Conservation (phyloP, 768 basidiomycete genomes). For the Calvatia gigantea region DNA sequence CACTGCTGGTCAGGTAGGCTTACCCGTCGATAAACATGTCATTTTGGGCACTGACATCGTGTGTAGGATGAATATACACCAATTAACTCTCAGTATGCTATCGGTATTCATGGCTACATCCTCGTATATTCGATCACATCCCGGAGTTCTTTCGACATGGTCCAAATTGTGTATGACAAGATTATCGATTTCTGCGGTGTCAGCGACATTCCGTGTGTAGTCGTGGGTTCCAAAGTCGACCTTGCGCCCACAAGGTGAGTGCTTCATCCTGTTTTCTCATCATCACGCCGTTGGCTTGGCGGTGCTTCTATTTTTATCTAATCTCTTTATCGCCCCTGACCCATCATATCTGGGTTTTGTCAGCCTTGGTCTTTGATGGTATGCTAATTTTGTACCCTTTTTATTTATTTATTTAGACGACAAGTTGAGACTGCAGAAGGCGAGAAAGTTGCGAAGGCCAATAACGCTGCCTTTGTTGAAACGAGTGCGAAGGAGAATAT, state of each 20-base stretch:
- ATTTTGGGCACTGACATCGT: conserved; percentile 2
- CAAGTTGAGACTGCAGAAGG: conserved; percentile 77
- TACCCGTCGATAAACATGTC: too few relatives aligned
- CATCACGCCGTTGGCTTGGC: not conserved
- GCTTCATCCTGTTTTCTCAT: conserved; percentile 13
- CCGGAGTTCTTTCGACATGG: conserved; percentile 90
- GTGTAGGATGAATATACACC: conserved; percentile 91
- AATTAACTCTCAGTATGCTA: conserved; percentile 89
- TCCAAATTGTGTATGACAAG: conserved; percentile 93
- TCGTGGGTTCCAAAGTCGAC: conserved; percentile 93
- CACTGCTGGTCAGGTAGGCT: conserved; percentile 89
- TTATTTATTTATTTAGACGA: conserved; percentile 42
- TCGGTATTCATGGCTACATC: conserved; percentile 96
- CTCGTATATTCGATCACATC: conserved; percentile 95
- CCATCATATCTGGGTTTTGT: conserved; percentile 25
- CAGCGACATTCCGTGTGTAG: conserved; percentile 84
- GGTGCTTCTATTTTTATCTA: not conserved
- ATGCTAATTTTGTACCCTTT: conserved; percentile 16
- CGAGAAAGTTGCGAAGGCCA: conserved; percentile 65
- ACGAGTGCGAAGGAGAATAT: conserved; percentile 84
- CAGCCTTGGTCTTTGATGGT: conserved; percentile 14
- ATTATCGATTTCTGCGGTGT: conserved; percentile 89
- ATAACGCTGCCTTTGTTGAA: conserved; percentile 81
- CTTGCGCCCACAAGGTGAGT: conserved; percentile 62
- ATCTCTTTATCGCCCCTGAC: conserved; percentile 14